Evolutionary conservation across 2,329 filamentous ascomycete genomes (phyloP).

Genomic region (Pseudogymnoascus sp.): DNA sequence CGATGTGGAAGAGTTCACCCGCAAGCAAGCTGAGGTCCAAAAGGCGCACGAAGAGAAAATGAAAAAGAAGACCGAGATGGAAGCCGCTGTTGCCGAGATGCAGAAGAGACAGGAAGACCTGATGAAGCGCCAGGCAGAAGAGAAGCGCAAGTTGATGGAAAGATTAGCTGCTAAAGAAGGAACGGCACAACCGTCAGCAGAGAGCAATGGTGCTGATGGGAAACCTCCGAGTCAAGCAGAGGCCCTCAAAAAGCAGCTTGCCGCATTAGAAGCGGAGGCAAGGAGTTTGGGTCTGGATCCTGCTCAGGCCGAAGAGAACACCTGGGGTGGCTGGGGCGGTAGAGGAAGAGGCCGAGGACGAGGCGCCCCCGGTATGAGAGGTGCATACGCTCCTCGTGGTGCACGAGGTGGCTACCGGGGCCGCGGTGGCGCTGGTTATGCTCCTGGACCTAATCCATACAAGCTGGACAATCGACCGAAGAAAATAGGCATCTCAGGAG

Average conservation of each 20-base stretch:
- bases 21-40: conserved; percentile 66
- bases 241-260: conserved; percentile 63
- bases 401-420: conserved; percentile 36
- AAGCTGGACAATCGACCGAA: conserved; percentile 72
- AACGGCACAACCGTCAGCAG: conserved; percentile 17
- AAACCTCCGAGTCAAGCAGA: conserved; percentile 47
- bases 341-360: conserved; percentile 34
- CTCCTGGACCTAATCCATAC: conserved; percentile 39
- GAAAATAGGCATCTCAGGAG: conserved; percentile 56
- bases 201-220: conserved; percentile 22
- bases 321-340: conserved; percentile 37
- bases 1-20: conserved; percentile 63
- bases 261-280: conserved; percentile 67
- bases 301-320: conserved; percentile 37
- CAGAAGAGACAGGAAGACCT: conserved; percentile 58
- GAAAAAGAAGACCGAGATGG: conserved; percentile 56
- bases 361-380: conserved; percentile 26
- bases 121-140: conserved; percentile 56
- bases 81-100: conserved; percentile 55
- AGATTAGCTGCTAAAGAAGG: conserved; percentile 51
- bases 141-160: conserved; percentile 55
- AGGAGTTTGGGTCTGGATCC: conserved; percentile 60
- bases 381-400: conserved; percentile 31
- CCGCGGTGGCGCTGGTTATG: conserved; percentile 35
- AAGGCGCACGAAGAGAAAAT: conserved; percentile 59